Conservation (phyloP, 768 basidiomycete genomes). For the Boletus speciosus region DNA sequence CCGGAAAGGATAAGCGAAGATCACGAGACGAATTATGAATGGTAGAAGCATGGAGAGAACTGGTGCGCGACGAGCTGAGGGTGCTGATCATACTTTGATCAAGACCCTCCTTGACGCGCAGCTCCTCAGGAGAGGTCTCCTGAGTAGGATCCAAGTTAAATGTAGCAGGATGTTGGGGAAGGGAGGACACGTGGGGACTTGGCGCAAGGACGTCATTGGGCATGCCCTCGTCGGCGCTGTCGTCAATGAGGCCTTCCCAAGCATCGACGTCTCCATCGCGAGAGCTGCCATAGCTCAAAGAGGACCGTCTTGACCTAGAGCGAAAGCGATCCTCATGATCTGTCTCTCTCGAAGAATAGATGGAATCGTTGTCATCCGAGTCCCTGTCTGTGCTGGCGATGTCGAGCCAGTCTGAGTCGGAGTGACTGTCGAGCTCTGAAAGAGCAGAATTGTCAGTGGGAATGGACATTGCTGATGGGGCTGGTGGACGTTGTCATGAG, state of each 20-base stretch:
- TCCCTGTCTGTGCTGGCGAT: constrained; percentile 60
- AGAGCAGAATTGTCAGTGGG: constrained; percentile 40
- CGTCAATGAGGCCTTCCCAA: constrained; percentile 77
- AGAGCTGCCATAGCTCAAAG: constrained; percentile 66
- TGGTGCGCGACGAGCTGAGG: constrained; percentile 68
- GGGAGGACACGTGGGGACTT: constrained; percentile 22
- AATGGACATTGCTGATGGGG: constrained; percentile 28
- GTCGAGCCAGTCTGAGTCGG: constrained; percentile 85
- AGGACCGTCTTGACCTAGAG: constrained; percentile 65
- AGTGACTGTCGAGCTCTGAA: constrained; percentile 63
- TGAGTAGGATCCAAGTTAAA: constrained; percentile 26
- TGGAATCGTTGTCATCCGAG: constrained; percentile 69
- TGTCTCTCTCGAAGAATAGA: constrained; percentile 51
- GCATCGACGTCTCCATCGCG: constrained; percentile 66
- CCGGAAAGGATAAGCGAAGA: constrained; percentile 78
- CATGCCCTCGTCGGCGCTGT: constrained; percentile 48
- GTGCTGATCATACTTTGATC: constrained; percentile 84
- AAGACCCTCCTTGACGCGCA: constrained; percentile 66
- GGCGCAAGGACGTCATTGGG: constrained; percentile 23
- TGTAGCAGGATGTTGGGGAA: constrained; percentile 21
- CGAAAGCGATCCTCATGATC: constrained; percentile 55
- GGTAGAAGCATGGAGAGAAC: constrained; percentile 51
- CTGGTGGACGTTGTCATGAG: constrained; percentile 25
- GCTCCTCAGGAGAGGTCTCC: constrained; percentile 53
- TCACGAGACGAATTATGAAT: constrained; percentile 64